These are phyloP conservation scores for Coelastrella sp. DNA, from an alignment of 139 green algal genomes.

Conservation along the genomic window DNA sequence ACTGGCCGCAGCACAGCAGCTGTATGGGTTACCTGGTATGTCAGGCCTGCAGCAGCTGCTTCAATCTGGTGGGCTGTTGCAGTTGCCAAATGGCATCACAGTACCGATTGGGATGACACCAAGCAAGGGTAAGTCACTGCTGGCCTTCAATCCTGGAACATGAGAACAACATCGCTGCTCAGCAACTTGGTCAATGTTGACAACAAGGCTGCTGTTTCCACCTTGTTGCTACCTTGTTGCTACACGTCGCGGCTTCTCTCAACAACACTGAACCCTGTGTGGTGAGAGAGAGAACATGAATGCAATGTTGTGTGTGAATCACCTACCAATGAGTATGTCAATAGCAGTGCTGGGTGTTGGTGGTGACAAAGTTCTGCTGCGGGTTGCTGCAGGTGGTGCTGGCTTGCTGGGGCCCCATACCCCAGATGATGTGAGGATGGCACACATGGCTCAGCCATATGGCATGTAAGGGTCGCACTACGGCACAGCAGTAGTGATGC, in stretches of 20 bases:
- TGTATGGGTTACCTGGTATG: neutral
- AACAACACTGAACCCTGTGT: too few relatives aligned
- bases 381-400: neutral
- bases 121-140: neutral
- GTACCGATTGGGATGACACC: neutral
- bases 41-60: constrained; percentile 28
- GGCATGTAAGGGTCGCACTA: neutral
- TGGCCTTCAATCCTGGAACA: too few relatives aligned
- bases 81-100: constrained; percentile 11
- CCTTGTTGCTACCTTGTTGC: too few relatives aligned
- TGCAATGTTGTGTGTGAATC: too few relatives aligned
- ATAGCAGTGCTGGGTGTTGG: too few relatives aligned
- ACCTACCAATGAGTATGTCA: too few relatives aligned
- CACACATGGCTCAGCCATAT: constrained; percentile 16
- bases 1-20: constrained; percentile 4
- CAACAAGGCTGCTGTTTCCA: too few relatives aligned
- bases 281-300: too few relatives aligned
- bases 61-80: constrained; percentile 4
- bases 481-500: neutral
- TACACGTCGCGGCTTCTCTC: too few relatives aligned
- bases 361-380: too few relatives aligned
- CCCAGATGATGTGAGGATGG: constrained; percentile 22
- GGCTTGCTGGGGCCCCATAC: constrained; percentile 12
- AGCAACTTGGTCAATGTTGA: too few relatives aligned
- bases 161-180: too few relatives aligned